These are phyloP conservation scores for Penicillium taxi DNA, from an alignment of 495 filamentous ascomycete genomes.

Conservation along the genomic window DNA sequence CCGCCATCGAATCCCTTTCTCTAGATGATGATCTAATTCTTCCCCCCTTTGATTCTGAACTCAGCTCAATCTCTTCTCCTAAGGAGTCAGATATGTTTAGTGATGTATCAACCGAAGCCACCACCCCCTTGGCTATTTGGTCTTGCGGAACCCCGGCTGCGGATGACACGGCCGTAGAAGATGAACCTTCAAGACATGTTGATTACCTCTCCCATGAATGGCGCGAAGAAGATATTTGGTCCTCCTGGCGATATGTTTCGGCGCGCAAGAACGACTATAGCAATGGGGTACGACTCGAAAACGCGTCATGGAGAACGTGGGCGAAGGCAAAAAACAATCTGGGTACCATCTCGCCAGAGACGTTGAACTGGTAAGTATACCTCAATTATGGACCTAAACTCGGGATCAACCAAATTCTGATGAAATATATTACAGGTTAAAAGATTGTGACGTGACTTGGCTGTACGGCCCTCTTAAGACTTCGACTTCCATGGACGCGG, in stretches of 20 bases:
- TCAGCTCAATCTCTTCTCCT: neutral
- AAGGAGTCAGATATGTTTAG: conserved; percentile 16
- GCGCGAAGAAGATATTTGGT: conserved; percentile 96
- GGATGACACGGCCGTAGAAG: conserved; percentile 73
- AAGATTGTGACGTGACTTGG: conserved; percentile 97
- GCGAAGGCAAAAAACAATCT: conserved; percentile 79
- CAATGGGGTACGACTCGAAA: conserved; percentile 78
- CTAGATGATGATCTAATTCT: conserved; percentile 50
- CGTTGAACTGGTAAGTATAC: conserved; percentile 69
- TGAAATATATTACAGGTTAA: conserved; percentile 58
- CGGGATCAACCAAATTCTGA: too few species aligned
- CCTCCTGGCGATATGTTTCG: conserved; percentile 90
- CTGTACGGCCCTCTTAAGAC: conserved; percentile 89
- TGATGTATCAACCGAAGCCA: conserved; percentile 17
- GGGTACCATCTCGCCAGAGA: conserved; percentile 79
- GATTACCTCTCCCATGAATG: conserved; percentile 95
- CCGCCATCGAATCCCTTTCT: conserved; percentile 57
- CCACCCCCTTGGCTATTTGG: conserved; percentile 8
- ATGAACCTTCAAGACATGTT: conserved; percentile 80
- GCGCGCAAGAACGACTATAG: conserved; percentile 66
- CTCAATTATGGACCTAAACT: neutral
- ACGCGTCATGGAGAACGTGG: conserved; percentile 99
- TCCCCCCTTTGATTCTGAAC: conserved; percentile 6
- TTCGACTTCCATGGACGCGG: conserved; percentile 33
- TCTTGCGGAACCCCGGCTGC: conserved; percentile 43